Conservation (phyloP, 2,329 filamentous ascomycete species). For the Colletotrichum acutatum region DNA sequence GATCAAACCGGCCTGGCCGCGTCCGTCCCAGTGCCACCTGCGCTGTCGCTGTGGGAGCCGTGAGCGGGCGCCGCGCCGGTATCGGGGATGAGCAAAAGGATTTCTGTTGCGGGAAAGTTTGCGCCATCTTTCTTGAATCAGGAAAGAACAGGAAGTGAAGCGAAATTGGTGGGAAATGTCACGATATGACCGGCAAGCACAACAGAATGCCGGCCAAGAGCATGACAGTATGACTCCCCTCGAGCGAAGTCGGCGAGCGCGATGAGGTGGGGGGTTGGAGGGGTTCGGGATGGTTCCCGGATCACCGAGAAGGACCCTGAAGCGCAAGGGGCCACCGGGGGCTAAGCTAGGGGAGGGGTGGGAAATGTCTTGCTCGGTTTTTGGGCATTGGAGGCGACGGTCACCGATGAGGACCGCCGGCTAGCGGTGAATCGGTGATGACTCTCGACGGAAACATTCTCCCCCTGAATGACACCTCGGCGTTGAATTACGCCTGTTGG, state of each 20-base stretch:
- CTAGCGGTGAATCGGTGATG: background rate
- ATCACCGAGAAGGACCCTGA: slow-evolving; percentile 2
- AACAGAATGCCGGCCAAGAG: background rate
- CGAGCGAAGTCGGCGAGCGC: slow-evolving; percentile 3
- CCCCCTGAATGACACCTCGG: background rate
- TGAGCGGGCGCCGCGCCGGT: background rate
- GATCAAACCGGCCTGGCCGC: background rate
- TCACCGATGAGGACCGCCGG: background rate
- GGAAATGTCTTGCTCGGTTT: background rate
- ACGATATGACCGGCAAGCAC: background rate
- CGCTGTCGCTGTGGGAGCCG: background rate
- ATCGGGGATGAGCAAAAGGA: background rate
- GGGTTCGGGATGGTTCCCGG: slow-evolving; percentile 25
- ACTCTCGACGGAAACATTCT: background rate
- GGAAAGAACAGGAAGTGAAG: background rate
- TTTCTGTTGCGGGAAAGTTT: background rate
- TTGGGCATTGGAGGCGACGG: background rate
- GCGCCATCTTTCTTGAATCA: background rate
- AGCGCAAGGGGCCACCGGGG: background rate
- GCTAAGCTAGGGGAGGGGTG: background rate
- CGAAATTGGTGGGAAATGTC: background rate
- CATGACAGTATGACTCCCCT: slow-evolving; percentile 5
- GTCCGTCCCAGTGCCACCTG: background rate
- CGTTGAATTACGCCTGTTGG: background rate
- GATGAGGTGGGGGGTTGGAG: background rate